A percentile compares a stretch with the other conserved stretches of the same genome.
Conservation (phyloP, 179 eudicot genomes). For the Silene vulgaris region DNA sequence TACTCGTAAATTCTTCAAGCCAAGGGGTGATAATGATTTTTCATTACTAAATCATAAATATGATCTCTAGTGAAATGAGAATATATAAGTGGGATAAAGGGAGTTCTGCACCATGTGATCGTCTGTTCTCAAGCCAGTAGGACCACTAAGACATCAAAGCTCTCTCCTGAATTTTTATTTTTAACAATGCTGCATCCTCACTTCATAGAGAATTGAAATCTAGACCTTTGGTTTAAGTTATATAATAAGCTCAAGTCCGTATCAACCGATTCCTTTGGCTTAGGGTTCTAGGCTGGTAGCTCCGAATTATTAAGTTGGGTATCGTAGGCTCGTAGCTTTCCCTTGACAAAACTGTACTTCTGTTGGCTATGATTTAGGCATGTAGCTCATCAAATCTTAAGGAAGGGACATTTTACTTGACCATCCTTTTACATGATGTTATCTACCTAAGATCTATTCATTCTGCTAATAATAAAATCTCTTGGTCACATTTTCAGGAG, state of each 20-base stretch:
- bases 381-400: neutral
- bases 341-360: neutral
- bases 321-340: neutral
- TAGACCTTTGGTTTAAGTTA: neutral
- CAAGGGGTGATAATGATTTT: neutral
- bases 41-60: neutral
- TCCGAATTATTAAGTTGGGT: neutral
- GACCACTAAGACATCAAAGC: no score
- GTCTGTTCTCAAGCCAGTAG: neutral
- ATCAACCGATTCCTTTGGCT: no score
- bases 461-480: neutral
- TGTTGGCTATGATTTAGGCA: neutral
- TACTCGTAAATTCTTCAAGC: neutral
- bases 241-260: no score
- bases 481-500: slow-evolving; percentile 45
- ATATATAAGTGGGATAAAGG: neutral
- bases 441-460: neutral
- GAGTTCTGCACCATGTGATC: neutral
- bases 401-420: neutral
- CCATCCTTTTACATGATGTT: neutral
- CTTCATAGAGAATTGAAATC: neutral
- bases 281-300: neutral
- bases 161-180: neutral
- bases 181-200: neutral
- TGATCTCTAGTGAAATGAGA: neutral